These are phyloP conservation scores for Diddensiella santjacobensis DNA, from an alignment of 805 yeast genomes.

Conservation along the genomic window DNA sequence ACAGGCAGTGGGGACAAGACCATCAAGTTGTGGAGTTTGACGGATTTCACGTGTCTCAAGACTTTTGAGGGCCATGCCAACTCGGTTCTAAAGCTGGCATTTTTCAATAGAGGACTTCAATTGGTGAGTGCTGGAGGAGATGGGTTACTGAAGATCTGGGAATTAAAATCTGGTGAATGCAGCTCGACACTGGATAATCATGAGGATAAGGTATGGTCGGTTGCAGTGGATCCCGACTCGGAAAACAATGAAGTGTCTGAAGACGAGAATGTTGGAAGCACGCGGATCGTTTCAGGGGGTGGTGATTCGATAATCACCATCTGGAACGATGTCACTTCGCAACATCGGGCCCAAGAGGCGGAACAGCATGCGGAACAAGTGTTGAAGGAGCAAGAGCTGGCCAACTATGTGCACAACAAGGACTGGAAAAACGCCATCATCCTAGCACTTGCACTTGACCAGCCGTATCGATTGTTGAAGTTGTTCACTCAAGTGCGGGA, in stretches of 20 bases:
- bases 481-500: conserved; percentile 57
- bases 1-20: conserved; percentile 95
- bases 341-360: conserved; percentile 50
- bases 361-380: conserved; percentile 55
- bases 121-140: conserved; percentile 82
- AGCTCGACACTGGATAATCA: conserved; percentile 84
- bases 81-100: conserved; percentile 79
- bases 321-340: conserved; percentile 87
- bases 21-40: conserved; percentile 81
- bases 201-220: conserved; percentile 91
- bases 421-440: conserved; percentile 89
- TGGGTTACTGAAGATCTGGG: conserved; percentile 92
- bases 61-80: conserved; percentile 95
- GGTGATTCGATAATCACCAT: conserved; percentile 89
- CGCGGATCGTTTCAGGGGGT: conserved; percentile 78
- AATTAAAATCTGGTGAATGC: conserved; percentile 65
- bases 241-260: conserved; percentile 48
- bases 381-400: conserved; percentile 85
- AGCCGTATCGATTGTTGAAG: conserved; percentile 81
- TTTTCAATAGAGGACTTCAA: conserved; percentile 63
- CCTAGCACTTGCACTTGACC: conserved; percentile 80
- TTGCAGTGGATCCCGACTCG: conserved; percentile 47
- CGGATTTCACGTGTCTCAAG: conserved; percentile 66
- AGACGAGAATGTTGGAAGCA: conserved; percentile 32
- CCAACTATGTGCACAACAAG: conserved; percentile 63